Evolutionary conservation across 2,329 filamentous ascomycete genomes (phyloP).

Genomic region (Colletotrichum agaves): DNA sequence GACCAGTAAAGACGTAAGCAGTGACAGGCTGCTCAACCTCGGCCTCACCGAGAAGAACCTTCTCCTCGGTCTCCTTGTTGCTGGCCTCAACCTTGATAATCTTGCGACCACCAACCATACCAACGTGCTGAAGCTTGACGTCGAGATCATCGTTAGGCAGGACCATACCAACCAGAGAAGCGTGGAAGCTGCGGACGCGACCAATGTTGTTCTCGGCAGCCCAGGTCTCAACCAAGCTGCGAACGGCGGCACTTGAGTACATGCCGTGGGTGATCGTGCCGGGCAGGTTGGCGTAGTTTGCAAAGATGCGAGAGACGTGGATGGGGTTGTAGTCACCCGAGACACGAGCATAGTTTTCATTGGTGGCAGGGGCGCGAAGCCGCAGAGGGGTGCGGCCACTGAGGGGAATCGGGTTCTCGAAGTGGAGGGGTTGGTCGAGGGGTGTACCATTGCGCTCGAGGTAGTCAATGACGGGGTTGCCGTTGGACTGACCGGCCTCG

Average conservation of each 20-base stretch:
- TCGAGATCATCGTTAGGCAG: constrained; percentile 95
- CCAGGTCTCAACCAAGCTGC: constrained; percentile 97
- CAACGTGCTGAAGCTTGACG: constrained; percentile 94
- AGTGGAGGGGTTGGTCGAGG: constrained; percentile 95
- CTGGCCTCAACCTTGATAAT: constrained; percentile 98
- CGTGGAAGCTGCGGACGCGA: constrained; percentile 96
- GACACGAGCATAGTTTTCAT: constrained; percentile 97
- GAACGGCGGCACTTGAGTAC: constrained; percentile 97
- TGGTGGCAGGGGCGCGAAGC: constrained; percentile 91
- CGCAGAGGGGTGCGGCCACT: constrained; percentile 90
- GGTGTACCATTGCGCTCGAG: constrained; percentile 89
- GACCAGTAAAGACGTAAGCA: constrained; percentile 97
- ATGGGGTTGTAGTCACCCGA: constrained; percentile 99
- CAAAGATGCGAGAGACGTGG: constrained; percentile 96
- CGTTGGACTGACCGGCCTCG: constrained; percentile 88
- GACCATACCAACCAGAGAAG: constrained; percentile 97
- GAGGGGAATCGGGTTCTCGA: constrained; percentile 96
- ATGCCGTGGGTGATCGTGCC: constrained; percentile 99
- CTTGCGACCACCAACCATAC: constrained; percentile 98
- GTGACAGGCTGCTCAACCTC: constrained; percentile 98
- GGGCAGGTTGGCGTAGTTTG: constrained; percentile 92
- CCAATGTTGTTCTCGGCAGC: constrained; percentile 98
- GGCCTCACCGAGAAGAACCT: constrained; percentile 93
- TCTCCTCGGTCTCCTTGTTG: constrained; percentile 96
- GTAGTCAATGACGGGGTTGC: constrained; percentile 97